Base-by-base conservation (phyloP, 306 rosid genomes). In the Chamaecrista fasciculata region DNA sequence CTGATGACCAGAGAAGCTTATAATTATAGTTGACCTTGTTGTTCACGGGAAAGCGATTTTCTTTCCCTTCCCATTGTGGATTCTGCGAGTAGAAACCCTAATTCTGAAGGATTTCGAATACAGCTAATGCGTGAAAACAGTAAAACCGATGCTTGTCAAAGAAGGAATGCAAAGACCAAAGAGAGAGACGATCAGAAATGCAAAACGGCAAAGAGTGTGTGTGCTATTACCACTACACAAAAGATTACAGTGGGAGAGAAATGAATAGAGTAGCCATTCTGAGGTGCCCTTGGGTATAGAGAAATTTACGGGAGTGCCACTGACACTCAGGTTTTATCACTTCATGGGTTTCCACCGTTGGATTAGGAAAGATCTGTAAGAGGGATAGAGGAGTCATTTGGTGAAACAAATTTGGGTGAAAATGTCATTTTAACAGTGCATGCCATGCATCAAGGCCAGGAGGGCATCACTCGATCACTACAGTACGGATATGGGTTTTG, bases 11-110 rank as follows among this genome's bases (percentile, higher is more conserved):
- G 19, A 2, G 57, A 52, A 9, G 39, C 11, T 7, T 47, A 16
- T 26, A 26, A 26, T 23, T 2, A 23, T 4, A 23, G n/a, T 3
- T 61, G 15, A 80, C 81, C 84, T 63, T 29, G 68, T 39, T 79
- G 34, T 1, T 78, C 81, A 2, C n/a, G 11, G 8, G 3, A 33
- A 15, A 6, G 18, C 33, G 50, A n/a, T 33, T 23, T 64, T 36
- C 62, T 25, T 23, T 47, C 33, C 0, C 20, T 61, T 33, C 78
- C 76, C 84, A 76, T 80, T 25, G 63, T 20, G 3, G 43, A 16
- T 10, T 34, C 20, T 0, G 40, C 37, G 42, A 34, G 43, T 18
- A 50, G 51, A 75, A 80, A 71, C 78, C 78, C 81, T 76, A 80
- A 24, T 70, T 11, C 40, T 23, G 46, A 69, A 28, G 72, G 47